Conservation (phyloP, 2,329 filamentous ascomycete genomes). For the Fusarium hainanense region DNA sequence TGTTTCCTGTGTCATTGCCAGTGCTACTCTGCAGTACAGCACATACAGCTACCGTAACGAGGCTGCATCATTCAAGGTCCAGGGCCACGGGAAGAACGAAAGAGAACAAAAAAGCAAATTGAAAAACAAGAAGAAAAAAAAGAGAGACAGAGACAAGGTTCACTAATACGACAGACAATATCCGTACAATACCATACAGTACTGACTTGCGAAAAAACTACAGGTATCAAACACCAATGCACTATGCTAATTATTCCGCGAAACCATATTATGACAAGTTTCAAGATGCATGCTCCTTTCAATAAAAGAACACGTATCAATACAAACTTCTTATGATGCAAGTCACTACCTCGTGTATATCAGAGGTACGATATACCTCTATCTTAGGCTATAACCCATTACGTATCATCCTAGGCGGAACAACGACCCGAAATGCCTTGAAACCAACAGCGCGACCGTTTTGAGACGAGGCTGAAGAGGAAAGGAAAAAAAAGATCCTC, state of each 20-base stretch:
- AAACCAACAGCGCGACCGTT: conserved; percentile 8
- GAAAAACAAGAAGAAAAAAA: neutral
- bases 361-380: neutral
- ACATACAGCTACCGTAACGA: neutral
- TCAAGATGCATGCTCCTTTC: conserved; percentile 4
- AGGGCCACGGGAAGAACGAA: conserved; percentile 4
- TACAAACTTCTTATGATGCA: neutral
- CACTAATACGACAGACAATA: conserved; percentile 5
- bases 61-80: conserved; percentile 6
- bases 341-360: conserved; percentile 7
- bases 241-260: neutral
- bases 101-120: neutral
- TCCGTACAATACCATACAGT: neutral
- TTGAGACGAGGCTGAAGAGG: conserved; percentile 26
- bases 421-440: conserved; percentile 2
- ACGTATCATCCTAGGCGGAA: conserved; percentile 7
- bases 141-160: neutral
- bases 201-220: neutral
- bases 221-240: neutral
- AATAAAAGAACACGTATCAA: neutral
- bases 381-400: conserved; percentile 9
- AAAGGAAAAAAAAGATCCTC: neutral
- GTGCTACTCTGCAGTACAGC: neutral
- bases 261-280: neutral
- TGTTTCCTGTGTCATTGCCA: conserved; percentile 9